Conservation (phyloP, 306 rosid genomes). For the Glycine soja region DNA sequence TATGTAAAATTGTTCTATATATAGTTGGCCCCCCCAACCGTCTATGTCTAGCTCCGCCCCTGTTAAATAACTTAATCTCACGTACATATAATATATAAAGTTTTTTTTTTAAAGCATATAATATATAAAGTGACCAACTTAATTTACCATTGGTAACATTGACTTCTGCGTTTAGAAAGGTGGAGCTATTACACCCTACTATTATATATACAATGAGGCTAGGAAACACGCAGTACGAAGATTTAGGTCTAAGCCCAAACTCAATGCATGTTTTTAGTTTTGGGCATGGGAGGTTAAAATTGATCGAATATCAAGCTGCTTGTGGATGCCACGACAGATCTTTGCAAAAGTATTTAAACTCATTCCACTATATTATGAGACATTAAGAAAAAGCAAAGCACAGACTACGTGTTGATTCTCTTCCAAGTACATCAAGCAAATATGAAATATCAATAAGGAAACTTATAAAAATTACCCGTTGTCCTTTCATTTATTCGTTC, state of each 20-base stretch:
- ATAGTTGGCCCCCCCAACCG: too few species aligned
- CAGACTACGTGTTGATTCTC: conserved; percentile 33
- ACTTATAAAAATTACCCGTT: background rate
- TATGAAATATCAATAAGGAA: background rate
- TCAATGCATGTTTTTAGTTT: background rate
- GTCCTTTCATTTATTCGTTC: background rate
- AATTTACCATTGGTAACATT: background rate
- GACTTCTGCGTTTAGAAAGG: background rate
- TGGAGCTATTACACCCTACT: too few species aligned
- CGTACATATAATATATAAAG: too few species aligned
- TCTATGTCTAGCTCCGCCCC: too few species aligned
- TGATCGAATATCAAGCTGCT: background rate
- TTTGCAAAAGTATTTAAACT: conserved; percentile 22
- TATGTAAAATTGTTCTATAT: too few species aligned
- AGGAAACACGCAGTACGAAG: background rate
- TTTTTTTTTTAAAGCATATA: too few species aligned
- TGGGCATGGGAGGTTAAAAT: background rate
- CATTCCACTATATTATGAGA: background rate
- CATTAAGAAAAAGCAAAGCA: background rate
- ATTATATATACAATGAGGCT: too few species aligned
- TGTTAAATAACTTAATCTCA: too few species aligned
- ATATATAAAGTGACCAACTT: background rate
- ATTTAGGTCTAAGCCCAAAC: background rate
- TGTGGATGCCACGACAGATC: conserved; percentile 49
- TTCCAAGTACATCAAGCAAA: background rate